A percentile compares a stretch with the other conserved stretches of the same genome.
phyloP scores from a whole-genome alignment of 139 green algal genomes.

The Chlamydomonas schloesseri region DNA sequence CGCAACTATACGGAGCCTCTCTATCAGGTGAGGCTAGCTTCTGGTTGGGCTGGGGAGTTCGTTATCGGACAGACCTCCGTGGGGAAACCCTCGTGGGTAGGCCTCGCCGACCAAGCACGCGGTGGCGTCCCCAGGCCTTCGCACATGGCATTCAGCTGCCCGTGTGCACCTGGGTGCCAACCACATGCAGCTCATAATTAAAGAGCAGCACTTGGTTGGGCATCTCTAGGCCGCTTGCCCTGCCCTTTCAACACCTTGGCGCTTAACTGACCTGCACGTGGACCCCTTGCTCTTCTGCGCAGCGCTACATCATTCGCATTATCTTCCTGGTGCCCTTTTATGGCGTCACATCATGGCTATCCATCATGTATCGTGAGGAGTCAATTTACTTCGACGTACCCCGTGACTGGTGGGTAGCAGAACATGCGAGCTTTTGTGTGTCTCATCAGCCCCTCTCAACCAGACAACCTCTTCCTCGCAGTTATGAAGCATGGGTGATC shows the following conservation, averaged over 20 bases:
- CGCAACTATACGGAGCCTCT: constrained; percentile 93
- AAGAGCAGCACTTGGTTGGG: too few relatives aligned
- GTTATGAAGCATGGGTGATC: constrained; percentile 97
- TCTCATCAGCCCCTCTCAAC: not conserved
- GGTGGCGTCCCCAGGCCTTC: too few relatives aligned
- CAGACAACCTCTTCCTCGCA: constrained; percentile 48
- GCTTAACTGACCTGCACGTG: not conserved
- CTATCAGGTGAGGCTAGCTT: constrained; percentile 75
- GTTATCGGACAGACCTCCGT: too few relatives aligned
- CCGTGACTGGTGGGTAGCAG: constrained; percentile 84
- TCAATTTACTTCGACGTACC: constrained; percentile 94
- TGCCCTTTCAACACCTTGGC: too few relatives aligned
- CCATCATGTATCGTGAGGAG: constrained; percentile 74
- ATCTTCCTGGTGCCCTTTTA: constrained; percentile 98
- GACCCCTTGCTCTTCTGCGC: constrained; percentile 20
- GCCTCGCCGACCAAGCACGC: too few relatives aligned
- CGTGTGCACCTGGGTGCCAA: too few relatives aligned
- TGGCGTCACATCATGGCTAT: constrained; percentile 83
- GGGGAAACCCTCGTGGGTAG: too few relatives aligned
- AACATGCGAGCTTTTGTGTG: not conserved
- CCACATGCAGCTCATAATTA: too few relatives aligned
- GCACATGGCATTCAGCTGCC: not conserved
- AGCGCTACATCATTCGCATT: constrained; percentile 98
- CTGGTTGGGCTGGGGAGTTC: too few relatives aligned
- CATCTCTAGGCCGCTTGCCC: too few relatives aligned